Evolutionary conservation across 2,329 filamentous ascomycete species (phyloP), one percentile per base, ranked within the genome.

Genomic region (Malbranchea cinnamomea): DNA sequence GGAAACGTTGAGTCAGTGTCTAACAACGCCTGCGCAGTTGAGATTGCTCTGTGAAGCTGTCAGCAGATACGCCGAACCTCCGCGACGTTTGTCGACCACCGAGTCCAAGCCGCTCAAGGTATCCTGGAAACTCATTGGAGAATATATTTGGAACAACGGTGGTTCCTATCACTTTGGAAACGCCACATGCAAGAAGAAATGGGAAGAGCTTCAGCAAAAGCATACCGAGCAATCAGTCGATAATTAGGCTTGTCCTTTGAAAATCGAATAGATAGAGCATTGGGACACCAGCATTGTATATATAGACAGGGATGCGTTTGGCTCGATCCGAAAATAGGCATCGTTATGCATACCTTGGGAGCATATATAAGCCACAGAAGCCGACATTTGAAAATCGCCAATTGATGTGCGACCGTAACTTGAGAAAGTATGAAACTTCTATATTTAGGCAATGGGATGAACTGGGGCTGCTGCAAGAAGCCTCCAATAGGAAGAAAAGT

Each of bases 111-210:
- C 44, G 2, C 50, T 50, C 1, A 70, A 65, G 43, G 53, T 73
- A 2, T 63, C 66, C 1, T 75, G 71, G 71, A 71, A 71, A 52
- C 61, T 60, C 32, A 61, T 74, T 13, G 59, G 62, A 1, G 60
- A 68, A 18, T 65, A 62, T 37, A 71, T 76, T 32, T 48, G 44
- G 37, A 42, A 49, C 3, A 46, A 64, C 25, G 67, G 67, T 2
- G 68, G 67, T 5, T 63, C 62, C 2, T 75, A 75, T 43, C 56
- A 58, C 19, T 75, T 74, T 42, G 69, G 68, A 2, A 66, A 69
- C 40, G 62, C 68, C 2, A 74, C 71, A 0, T 72, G 68, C 42
- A 71, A 72, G 48, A 71, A 68, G 52, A 73, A 71, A 52, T 75
- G 67, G 63, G 48, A 56, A 10, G 62, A 71, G 45, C 41, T 65